Conservation (phyloP, 2,329 filamentous ascomycete genomes). For the Diaporthe batatas region DNA sequence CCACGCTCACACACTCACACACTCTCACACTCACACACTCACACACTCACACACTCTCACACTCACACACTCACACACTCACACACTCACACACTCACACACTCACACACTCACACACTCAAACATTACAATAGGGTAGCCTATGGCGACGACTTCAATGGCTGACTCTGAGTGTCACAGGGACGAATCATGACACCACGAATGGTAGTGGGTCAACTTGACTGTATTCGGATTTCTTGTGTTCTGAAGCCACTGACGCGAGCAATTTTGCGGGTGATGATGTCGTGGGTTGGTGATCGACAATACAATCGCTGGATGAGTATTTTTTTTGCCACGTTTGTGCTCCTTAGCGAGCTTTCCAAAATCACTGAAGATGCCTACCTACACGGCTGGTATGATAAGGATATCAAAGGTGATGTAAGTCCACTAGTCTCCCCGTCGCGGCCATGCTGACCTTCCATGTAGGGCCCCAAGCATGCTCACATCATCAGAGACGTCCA, state of each 20-base stretch:
- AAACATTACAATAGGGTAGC: no score
- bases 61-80: no score
- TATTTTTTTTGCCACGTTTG: conserved; percentile 56
- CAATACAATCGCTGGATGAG: conserved; percentile 49
- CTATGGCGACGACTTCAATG: no score
- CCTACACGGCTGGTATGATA: conserved; percentile 58
- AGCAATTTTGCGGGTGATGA: conserved; percentile 53
- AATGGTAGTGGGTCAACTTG: conserved; percentile 61
- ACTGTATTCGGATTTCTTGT: conserved; percentile 55
- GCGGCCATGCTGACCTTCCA: background rate
- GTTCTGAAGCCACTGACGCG: conserved; percentile 53
- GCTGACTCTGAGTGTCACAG: conserved; percentile 35
- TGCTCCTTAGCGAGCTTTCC: conserved; percentile 59
- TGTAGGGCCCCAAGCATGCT: conserved; percentile 13
- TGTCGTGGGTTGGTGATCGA: conserved; percentile 53
- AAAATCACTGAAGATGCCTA: conserved; percentile 56
- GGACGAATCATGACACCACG: conserved; percentile 56
- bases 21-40: no score
- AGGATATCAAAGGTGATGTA: conserved; percentile 46
- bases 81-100: no score
- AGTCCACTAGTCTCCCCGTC: conserved; percentile 31
- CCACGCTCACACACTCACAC: no score
- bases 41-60: no score
- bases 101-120: no score
- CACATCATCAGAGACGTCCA: conserved; percentile 56